A percentile compares a stretch with the other conserved stretches of the same genome.
These are phyloP conservation scores for Medicago ruthenica DNA, from an alignment of 306 rosid genomes.

Conservation along the genomic window DNA sequence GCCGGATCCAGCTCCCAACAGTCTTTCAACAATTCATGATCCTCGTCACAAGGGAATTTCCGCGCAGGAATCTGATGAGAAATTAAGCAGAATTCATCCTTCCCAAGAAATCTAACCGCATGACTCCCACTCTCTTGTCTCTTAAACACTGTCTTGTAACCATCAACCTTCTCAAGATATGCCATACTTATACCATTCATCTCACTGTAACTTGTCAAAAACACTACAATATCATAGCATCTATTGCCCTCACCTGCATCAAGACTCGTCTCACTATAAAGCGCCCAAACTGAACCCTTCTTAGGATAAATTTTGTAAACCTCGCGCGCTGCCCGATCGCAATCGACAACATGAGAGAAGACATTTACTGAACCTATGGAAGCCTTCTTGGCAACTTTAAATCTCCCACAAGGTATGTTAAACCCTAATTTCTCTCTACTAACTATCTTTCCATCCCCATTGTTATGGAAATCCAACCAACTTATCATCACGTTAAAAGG, in stretches of 20 bases:
- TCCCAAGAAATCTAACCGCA: conserved; percentile 70
- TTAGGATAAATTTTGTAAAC: conserved; percentile 77
- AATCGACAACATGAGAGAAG: conserved; percentile 81
- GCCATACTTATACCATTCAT: conserved; percentile 79
- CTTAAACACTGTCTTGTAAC: conserved; percentile 80
- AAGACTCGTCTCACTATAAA: conserved; percentile 56
- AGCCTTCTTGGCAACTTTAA: conserved; percentile 64
- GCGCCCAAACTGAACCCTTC: conserved; percentile 96
- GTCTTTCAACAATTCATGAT: conserved; percentile 61
- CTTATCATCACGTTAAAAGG: conserved; percentile 82
- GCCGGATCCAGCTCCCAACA: conserved; percentile 99
- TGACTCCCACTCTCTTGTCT: conserved; percentile 73
- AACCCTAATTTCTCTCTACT: conserved; percentile 63
- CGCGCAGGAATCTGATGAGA: conserved; percentile 92
- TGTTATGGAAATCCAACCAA: conserved; percentile 78
- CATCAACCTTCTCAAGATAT: conserved; percentile 88
- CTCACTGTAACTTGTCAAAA: conserved; percentile 77
- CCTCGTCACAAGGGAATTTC: conserved; percentile 66
- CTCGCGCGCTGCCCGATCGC: conserved; percentile 72
- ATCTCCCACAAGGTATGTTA: conserved; percentile 80
- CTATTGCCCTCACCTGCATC: conserved; percentile 51
- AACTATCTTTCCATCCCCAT: conserved; percentile 55
- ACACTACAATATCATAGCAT: conserved; percentile 68
- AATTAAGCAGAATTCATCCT: conserved; percentile 57
- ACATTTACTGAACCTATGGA: conserved; percentile 61